Conservation (phyloP, 768 basidiomycete species). For the Trametes cinnabarina region DNA sequence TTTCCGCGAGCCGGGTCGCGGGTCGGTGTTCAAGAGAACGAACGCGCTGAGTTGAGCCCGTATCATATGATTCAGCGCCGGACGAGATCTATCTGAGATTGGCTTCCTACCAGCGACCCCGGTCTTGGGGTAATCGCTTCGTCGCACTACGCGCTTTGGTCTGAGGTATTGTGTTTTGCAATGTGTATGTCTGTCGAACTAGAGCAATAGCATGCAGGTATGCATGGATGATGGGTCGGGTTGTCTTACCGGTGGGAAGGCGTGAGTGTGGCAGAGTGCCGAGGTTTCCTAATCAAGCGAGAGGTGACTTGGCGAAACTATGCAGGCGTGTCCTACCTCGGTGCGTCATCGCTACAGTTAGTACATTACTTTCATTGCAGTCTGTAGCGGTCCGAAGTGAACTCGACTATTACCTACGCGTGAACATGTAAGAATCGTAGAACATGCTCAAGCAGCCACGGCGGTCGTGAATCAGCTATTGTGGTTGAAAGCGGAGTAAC, state of each 20-base stretch:
- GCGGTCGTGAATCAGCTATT: too few species aligned
- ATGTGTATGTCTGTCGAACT: background rate
- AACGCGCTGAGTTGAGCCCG: background rate
- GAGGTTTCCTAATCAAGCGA: background rate
- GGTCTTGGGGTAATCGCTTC: background rate
- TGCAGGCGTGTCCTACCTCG: too few species aligned
- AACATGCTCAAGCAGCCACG: too few species aligned
- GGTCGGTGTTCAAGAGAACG: conserved; percentile 12
- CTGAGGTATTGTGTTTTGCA: background rate
- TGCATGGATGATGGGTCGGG: background rate
- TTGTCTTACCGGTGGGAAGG: background rate
- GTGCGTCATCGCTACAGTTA: too few species aligned
- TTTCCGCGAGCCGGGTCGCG: conserved; percentile 4
- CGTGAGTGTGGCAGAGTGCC: background rate
- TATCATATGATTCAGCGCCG: conserved; percentile 11
- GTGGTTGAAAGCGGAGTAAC: too few species aligned
- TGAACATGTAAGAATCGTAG: background rate
- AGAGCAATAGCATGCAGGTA: background rate
- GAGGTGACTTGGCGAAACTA: background rate
- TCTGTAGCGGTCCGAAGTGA: too few species aligned
- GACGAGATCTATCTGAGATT: conserved; percentile 12
- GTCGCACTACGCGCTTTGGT: background rate
- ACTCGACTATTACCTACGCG: background rate
- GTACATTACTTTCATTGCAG: too few species aligned
- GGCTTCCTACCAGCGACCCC: conserved; percentile 1